Percentiles rank a stretch among this genome's conserved stretches.
phyloP scores from a whole-genome alignment of 345 rosid genomes.

The Citrus medica region DNA sequence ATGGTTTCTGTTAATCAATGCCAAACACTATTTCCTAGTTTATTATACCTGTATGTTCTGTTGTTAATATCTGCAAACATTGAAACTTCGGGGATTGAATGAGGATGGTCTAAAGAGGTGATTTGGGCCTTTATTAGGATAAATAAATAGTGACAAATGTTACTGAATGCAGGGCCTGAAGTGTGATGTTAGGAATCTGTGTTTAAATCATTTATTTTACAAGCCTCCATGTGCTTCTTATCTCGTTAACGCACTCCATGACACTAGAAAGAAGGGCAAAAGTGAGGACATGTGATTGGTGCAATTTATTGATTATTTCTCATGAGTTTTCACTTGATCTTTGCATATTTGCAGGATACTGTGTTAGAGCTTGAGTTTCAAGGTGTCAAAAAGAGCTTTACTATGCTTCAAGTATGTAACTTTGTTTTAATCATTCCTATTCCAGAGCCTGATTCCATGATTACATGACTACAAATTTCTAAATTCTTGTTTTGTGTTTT shows the following conservation, averaged over 20 bases:
- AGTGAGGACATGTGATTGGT: neutral
- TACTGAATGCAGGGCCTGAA: neutral
- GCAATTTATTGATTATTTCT: neutral
- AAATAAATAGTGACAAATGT: neutral
- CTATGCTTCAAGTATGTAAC: constrained; percentile 93
- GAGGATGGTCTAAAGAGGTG: neutral
- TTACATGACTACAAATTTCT: neutral
- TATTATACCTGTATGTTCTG: neutral
- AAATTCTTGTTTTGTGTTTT: constrained; percentile 7
- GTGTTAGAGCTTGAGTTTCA: constrained; percentile 98
- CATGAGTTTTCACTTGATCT: neutral
- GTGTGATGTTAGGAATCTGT: neutral
- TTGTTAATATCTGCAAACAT: neutral
- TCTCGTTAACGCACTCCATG: neutral
- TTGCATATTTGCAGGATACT: constrained; percentile 60
- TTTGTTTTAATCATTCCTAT: neutral
- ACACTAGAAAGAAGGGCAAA: neutral
- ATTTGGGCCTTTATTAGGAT: neutral
- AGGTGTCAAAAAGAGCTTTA: constrained; percentile 85
- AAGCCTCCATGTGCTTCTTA: neutral
- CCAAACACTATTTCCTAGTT: neutral
- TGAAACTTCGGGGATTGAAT: neutral
- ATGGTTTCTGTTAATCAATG: neutral
- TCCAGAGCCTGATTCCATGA: neutral
- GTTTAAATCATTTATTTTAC: neutral